Conservation (phyloP, 228 moss, liverwort and hornwort genomes). For the Sphagnum magellanicum region DNA sequence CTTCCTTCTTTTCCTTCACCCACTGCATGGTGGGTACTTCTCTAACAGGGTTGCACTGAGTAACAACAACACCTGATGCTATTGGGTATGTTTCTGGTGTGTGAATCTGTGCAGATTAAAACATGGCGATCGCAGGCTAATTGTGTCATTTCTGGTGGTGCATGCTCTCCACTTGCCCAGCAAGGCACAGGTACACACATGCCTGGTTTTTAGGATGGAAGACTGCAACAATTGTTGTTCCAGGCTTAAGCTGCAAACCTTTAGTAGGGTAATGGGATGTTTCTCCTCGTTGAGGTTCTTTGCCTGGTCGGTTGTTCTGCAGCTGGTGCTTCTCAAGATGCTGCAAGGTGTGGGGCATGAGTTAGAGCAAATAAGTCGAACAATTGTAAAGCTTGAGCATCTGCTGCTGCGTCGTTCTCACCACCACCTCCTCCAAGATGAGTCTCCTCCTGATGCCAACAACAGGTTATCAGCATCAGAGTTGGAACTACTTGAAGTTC, state of each 20-base stretch:
- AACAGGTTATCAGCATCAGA: constrained; percentile 50
- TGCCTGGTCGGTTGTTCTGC: no score
- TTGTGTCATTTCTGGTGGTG: constrained; percentile 41
- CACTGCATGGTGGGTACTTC: no score
- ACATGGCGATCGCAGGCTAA: constrained; percentile 32
- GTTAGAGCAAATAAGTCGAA: constrained; percentile 50
- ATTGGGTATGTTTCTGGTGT: neutral
- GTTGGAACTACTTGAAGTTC: constrained; percentile 53
- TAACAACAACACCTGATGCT: neutral
- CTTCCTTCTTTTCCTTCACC: no score
- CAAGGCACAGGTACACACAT: constrained; percentile 48
- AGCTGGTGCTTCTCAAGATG: constrained; percentile 31
- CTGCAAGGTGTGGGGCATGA: constrained; percentile 61
- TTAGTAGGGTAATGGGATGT: no score
- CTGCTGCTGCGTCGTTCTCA: constrained; percentile 53
- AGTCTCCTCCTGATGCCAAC: constrained; percentile 11
- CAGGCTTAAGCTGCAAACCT: no score
- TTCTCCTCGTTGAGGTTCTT: no score
- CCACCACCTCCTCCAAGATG: constrained; percentile 23
- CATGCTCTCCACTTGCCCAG: constrained; percentile 46
- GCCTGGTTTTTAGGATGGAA: neutral
- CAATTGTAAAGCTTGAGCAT: constrained; percentile 30
- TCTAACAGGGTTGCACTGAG: no score
- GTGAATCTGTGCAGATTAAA: constrained; percentile 33
- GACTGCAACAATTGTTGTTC: no score